Evolutionary conservation across 2,329 filamentous ascomycete species (phyloP), one percentile per base, ranked within the genome.

Genomic region (Cladorrhinum sp.): DNA sequence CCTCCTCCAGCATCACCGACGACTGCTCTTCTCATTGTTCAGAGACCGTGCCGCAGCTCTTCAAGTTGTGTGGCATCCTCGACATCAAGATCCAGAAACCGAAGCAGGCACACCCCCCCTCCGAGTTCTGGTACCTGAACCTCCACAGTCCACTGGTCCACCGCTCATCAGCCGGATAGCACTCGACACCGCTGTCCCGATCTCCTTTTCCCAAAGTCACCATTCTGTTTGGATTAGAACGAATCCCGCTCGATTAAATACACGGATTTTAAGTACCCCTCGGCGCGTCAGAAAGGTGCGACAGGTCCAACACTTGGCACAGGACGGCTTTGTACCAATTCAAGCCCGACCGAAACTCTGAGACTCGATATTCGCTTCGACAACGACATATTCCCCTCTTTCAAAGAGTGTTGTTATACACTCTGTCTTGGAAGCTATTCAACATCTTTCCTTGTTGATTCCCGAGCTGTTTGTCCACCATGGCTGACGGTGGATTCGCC

Each of bases 401-500:
- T 16, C 42, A 14, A 42, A 42, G 6, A 42, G 36, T 42, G 36
- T 42, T 42, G 36, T 12, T 42, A 42, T 42, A 42, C 36, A n/a
- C 36, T 42, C 36, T 42, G 36, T 7, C 16, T 16, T 12, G 36
- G 36, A 42, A 14, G n/a, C 16, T 16, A 7, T 46, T 16, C 7
- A 28, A 33, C 16, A 20, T 57, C 2, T 14, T 49, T 21, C 39
- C 60, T 57, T 57, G 42, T 46, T 46, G 42, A 46, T 9, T 20
- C 10, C 42, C 4, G 42, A 18, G 42, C 42, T 46, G 42, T 20
- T 46, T 62, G 59, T 65, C 68, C 73, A 75, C 66, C 73, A 88
- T 88, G 86, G 82, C 82, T 69, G 85, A 87, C 71, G 72, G 77
- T 33, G 42, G 42, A 46, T 87, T 87, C 68, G 83, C 84, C 65